Evolutionary conservation across 2,329 filamentous ascomycete genomes (phyloP), one percentile per base, ranked within the genome.

Genomic region (Fusarium transvaalense): DNA sequence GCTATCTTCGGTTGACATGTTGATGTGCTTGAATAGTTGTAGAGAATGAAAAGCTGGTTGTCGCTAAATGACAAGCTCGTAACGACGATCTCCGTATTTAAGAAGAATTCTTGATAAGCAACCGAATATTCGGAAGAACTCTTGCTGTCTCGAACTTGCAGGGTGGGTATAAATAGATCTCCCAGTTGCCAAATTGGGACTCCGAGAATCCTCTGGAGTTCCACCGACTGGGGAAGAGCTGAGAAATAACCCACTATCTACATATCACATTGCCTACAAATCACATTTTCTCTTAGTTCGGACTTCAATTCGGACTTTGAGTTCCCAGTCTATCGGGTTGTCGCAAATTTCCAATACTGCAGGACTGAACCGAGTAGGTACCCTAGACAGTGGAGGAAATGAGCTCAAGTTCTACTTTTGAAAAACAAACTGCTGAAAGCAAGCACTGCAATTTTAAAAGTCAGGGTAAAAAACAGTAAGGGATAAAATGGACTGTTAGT

Each of bases 1-100:
- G 9, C 39, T 52, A n/a, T 64, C 51, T 37, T 64, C 32, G 9
- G 56, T 50, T 9, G 69, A 34, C 66, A 72, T 75, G 9, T 19
- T 58, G 7, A 34, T 14, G 27, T 32, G 21, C 6, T 31, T 15
- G 10, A 10, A 10, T 35, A 42, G 17, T 25, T 25, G 23, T 6
- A 25, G 23, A 19, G 12, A 23, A 10, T 10, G 17, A 27, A 21
- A n/a, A 31, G 15, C 8, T 25, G 17, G 19, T 8, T 10, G n/a
- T 32, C 19, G 5, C 5, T 12, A 15, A 12, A 19, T 10, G 23
- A 41, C 10, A 31, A 10, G 2, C 25, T 17, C 13, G 9, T 9
- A 25, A 29, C 12, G 14, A 47, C 6, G 5, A 29, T 23, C 14
- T 29, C 10, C 8, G 10, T 38, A 35, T 32, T 60, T 47, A 47